These are phyloP conservation scores for Phanerodontia chrysosporium DNA, from an alignment of 768 basidiomycete genomes.

Conservation along the genomic window DNA sequence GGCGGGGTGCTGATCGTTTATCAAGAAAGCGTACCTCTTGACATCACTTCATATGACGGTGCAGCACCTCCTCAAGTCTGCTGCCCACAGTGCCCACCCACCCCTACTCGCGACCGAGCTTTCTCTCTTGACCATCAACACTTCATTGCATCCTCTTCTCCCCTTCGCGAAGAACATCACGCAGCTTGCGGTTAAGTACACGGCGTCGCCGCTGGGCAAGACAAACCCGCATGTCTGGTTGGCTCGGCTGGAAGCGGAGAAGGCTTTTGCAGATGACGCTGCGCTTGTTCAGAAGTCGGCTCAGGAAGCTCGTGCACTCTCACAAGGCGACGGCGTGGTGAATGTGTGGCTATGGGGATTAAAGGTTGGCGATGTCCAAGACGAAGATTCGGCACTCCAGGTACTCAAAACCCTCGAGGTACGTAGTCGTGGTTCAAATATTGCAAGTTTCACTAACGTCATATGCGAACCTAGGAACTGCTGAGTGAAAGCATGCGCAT, in stretches of 20 bases:
- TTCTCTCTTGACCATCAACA: slow-evolving; percentile 26
- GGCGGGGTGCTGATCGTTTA: neutral
- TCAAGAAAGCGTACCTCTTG: slow-evolving; percentile 26
- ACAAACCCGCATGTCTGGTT: slow-evolving; percentile 47
- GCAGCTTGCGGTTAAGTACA: slow-evolving; percentile 43
- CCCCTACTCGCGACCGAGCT: slow-evolving; percentile 34
- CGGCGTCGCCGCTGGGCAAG: slow-evolving; percentile 20
- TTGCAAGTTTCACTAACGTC: neutral
- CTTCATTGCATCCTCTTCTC: slow-evolving; percentile 15
- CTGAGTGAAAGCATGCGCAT: slow-evolving; percentile 43
- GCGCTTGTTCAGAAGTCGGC: slow-evolving; percentile 33
- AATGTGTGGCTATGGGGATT: slow-evolving; percentile 58
- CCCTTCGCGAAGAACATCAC: slow-evolving; percentile 30
- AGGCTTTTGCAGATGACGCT: slow-evolving; percentile 19
- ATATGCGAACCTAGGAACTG: slow-evolving; percentile 29
- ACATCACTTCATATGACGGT: slow-evolving; percentile 23
- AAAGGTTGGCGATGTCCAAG: neutral
- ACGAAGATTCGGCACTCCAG: slow-evolving; percentile 1
- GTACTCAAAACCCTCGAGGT: slow-evolving; percentile 21
- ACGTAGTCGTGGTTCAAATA: slow-evolving; percentile 10
- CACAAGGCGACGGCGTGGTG: slow-evolving; percentile 29
- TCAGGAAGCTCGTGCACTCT: slow-evolving; percentile 39
- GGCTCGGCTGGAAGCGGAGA: slow-evolving; percentile 44
- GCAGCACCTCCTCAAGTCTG: slow-evolving; percentile 15
- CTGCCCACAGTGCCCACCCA: slow-evolving; percentile 13